Conservation (phyloP, 352 stramenopile genomes). For the Phytopythium ostracodes region DNA sequence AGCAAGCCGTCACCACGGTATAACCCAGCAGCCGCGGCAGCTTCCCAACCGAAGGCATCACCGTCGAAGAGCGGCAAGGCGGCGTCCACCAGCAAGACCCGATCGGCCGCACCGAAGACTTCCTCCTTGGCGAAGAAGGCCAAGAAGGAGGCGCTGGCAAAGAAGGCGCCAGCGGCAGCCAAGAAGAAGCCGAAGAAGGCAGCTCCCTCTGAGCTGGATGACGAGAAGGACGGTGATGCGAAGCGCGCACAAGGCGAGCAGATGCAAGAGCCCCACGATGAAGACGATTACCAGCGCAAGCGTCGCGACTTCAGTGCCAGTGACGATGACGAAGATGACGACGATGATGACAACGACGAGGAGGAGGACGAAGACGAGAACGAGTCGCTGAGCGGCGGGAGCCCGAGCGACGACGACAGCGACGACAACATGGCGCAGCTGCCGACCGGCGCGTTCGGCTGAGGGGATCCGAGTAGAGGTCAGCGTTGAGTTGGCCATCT, state of each 20-base stretch:
- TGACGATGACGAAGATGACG: slow-evolving; percentile 25
- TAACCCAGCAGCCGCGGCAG: background rate
- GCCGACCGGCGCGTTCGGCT: slow-evolving; percentile 57
- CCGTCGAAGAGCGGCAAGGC: background rate
- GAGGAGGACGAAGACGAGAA: slow-evolving; percentile 27
- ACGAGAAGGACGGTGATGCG: background rate
- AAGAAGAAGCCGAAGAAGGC: slow-evolving; percentile 10
- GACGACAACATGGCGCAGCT: slow-evolving; percentile 61
- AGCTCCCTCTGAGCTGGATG: background rate
- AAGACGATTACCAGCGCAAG: background rate
- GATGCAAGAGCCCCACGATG: no score
- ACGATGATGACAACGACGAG: slow-evolving; percentile 23
- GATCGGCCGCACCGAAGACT: background rate
- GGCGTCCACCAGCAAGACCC: background rate
- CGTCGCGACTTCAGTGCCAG: slow-evolving; percentile 7
- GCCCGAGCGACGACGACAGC: slow-evolving; percentile 51
- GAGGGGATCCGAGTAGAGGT: background rate
- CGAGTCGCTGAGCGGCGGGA: slow-evolving; percentile 35
- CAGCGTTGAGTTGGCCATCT: background rate
- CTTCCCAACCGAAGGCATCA: background rate
- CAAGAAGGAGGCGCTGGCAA: slow-evolving; percentile 1
- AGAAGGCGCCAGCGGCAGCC: slow-evolving; percentile 6
- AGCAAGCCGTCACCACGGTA: background rate
- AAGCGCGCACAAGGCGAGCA: slow-evolving; percentile 2
- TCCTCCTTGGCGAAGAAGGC: background rate